These are phyloP conservation scores for Entrophospora sp. DNA, from an alignment of 192 early-diverging fungal genomes.

Conservation along the genomic window DNA sequence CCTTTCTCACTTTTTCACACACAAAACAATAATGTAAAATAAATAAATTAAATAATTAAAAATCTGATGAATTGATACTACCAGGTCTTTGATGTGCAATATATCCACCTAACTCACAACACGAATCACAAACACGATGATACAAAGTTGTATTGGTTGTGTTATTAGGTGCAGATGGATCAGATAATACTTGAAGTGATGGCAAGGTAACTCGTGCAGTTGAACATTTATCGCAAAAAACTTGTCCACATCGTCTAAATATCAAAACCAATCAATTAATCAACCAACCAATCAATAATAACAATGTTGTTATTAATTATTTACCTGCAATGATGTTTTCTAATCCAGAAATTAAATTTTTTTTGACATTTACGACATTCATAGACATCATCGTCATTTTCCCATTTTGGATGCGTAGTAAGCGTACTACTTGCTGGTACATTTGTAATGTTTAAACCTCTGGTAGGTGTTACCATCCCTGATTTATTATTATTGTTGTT, in stretches of 20 bases:
- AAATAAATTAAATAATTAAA: no score
- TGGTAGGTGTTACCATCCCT: neutral
- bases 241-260: slow-evolving; percentile 32
- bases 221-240: slow-evolving; percentile 17
- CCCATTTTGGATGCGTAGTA: slow-evolving; percentile 46
- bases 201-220: neutral
- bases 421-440: neutral
- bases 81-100: neutral
- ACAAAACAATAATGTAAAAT: no score
- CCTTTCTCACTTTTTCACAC: no score
- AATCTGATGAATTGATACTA: no score
- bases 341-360: slow-evolving; percentile 67
- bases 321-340: slow-evolving; percentile 81
- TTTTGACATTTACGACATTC: slow-evolving; percentile 59
- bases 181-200: neutral
- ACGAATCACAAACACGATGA: slow-evolving; percentile 13
- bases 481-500: no score
- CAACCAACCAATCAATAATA: no score
- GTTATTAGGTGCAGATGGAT: neutral
- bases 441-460: neutral
- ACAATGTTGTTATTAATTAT: neutral
- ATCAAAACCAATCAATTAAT: neutral
- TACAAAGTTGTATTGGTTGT: neutral
- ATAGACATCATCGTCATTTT: slow-evolving; percentile 57
- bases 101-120: neutral